Evolutionary conservation across 108 stramenopile genomes (phyloP).

Genomic region (Asterionellopsis glacialis): DNA sequence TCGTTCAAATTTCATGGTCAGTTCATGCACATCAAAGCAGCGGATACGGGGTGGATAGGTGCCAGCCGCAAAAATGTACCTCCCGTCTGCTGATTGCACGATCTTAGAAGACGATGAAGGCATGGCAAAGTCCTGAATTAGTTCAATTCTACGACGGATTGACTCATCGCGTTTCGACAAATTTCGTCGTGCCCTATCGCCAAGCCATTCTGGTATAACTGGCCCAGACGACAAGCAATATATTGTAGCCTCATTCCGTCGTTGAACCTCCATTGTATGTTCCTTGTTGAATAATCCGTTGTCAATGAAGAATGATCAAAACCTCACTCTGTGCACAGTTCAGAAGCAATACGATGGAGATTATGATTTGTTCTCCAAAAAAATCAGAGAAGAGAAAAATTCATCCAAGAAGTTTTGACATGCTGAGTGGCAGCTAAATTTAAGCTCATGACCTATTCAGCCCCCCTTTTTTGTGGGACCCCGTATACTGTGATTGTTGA

Average conservation of each 20-base stretch:
- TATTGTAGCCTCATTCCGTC: constrained; percentile 80
- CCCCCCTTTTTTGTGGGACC: too few species aligned
- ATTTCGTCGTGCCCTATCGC: constrained; percentile 87
- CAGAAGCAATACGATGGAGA: too few species aligned
- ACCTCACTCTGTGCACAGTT: too few species aligned
- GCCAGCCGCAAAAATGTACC: constrained; percentile 88
- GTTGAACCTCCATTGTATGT: constrained; percentile 83
- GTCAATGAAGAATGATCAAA: too few species aligned
- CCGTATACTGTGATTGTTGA: too few species aligned
- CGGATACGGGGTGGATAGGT: constrained; percentile 94
- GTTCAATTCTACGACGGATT: constrained; percentile 90
- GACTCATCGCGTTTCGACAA: constrained; percentile 86
- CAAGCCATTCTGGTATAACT: constrained; percentile 95
- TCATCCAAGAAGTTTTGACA: too few species aligned
- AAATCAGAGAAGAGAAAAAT: too few species aligned
- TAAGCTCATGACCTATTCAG: too few species aligned
- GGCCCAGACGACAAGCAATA: constrained; percentile 89
- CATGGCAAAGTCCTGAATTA: constrained; percentile 98
- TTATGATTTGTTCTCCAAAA: too few species aligned
- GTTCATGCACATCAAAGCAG: constrained; percentile 91
- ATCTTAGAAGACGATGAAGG: constrained; percentile 79
- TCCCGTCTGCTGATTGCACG: constrained; percentile 82
- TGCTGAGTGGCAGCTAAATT: too few species aligned
- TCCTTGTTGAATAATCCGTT: too few species aligned
- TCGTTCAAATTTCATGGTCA: constrained; percentile 98